Percentiles rank a stretch among this genome's conserved stretches.
Conservation (phyloP, 176 grass and related monocot genomes). For the Saccharum spontaneum region DNA sequence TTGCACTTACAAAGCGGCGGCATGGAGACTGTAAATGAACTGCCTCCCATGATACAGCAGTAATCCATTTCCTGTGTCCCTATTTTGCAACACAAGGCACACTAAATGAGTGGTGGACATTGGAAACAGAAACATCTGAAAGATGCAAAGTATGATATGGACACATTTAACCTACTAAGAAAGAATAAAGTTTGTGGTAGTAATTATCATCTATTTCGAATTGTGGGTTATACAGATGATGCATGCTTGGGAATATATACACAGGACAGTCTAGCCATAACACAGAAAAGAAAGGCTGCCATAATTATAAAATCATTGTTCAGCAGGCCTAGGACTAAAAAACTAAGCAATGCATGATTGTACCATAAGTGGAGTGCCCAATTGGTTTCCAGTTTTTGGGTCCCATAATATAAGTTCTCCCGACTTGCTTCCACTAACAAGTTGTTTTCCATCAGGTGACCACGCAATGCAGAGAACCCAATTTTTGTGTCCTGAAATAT, state of each 20-base stretch:
- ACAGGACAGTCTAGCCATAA: neutral
- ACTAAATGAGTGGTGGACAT: neutral
- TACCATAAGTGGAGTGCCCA: conserved; percentile 71
- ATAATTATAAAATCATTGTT: neutral
- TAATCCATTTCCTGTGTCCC: conserved; percentile 98
- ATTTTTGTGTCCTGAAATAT: conserved; percentile 93
- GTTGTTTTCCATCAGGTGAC: conserved; percentile 91
- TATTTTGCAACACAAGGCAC: conserved; percentile 28
- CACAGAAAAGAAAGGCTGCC: neutral
- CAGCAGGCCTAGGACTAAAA: neutral
- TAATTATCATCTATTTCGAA: conserved; percentile 12
- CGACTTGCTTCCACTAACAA: conserved; percentile 95
- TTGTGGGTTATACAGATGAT: conserved; percentile 1
- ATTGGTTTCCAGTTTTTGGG: conserved; percentile 87
- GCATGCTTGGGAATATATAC: neutral
- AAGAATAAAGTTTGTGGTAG: neutral
- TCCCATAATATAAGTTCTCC: conserved; percentile 92
- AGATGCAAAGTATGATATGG: neutral
- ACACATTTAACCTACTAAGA: neutral
- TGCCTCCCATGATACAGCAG: conserved; percentile 92
- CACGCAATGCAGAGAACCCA: conserved; percentile 96
- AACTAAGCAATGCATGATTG: conserved; percentile 3
- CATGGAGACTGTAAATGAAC: conserved; percentile 89
- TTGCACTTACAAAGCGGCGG: conserved; percentile 87
- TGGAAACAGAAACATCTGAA: neutral